Evolutionary conservation across 257 asterid genomes (phyloP), one percentile per base, ranked within the genome.

Genomic region (Capsicum rhomboideum): DNA sequence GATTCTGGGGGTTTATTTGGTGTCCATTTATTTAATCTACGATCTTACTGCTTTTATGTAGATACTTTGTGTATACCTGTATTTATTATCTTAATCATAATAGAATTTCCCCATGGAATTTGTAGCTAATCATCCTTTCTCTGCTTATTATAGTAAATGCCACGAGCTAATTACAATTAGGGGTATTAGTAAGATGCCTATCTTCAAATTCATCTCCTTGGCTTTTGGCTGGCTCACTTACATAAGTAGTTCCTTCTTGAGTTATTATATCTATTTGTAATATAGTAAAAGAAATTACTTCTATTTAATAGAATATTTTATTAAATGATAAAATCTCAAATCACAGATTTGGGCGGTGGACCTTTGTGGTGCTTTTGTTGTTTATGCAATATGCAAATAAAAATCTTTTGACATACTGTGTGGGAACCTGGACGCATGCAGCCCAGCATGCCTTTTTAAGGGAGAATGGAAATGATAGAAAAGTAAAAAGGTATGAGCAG

Each of bases 401-500:
- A 75, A 17, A 44, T n/a, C 26, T 49, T 75, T 75, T 46, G 61
- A 75, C 59, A 75, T 26, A 26, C 23, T 16, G 42, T 49, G 56
- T 16, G 63, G 81, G 23, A 46, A 75, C 81, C 44, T 49, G 61
- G 26, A 26, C 26, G 26, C 16, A 28, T 75, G 81, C 81, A 75
- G 9, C 21, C 34, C 17, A 49, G 8, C 16, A 49, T 75, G 42
- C 44, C 61, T 59, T 59, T 80, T 26, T 37, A 80, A 64, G 16
- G 78, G 46, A 46, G 79, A 42, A 83, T 90, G 96, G 95, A 92
- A 81, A 90, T 93, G 97, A 93, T 91, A 95, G 87, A 82, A 34
- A 84, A 86, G 95, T 93, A n/a, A 93, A 93, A 93, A 93, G 96
- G 93, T 93, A 81, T 91, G 94, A 93, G 96, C 90, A 85, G 90